phyloP scores from a whole-genome alignment of 495 filamentous ascomycete species.

The Beverwykella pulmonaria region DNA sequence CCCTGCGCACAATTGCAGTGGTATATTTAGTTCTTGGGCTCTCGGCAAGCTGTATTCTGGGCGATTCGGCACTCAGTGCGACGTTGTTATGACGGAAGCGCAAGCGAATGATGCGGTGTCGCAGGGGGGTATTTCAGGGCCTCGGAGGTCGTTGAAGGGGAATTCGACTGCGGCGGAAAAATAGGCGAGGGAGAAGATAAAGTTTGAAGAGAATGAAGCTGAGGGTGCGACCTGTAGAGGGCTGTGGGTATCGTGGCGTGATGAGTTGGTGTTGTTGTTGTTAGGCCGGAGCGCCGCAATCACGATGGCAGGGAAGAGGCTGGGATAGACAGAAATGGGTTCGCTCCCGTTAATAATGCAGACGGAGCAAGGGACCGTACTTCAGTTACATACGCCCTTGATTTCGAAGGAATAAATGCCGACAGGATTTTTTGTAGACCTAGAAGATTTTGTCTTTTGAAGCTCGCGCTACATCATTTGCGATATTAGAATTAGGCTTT shows the following conservation, averaged over 20 bases:
- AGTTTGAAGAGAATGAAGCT: not conserved
- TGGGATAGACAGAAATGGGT: not conserved
- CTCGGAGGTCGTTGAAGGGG: not conserved
- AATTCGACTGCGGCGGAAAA: not conserved
- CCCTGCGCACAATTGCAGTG: too few relatives aligned
- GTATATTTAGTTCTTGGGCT: too few relatives aligned
- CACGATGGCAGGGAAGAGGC: conserved; percentile 18
- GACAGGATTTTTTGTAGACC: too few relatives aligned
- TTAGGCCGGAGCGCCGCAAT: conserved; percentile 10
- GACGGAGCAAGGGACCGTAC: not conserved
- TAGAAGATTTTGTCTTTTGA: too few relatives aligned
- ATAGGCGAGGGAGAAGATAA: not conserved
- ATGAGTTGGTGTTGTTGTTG: conserved; percentile 7
- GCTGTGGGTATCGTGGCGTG: not conserved
- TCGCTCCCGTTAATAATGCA: not conserved
- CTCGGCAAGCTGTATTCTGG: too few relatives aligned
- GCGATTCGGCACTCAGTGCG: not conserved
- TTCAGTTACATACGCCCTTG: not conserved
- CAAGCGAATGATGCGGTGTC: not conserved
- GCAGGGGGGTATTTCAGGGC: not conserved
- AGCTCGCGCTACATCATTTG: too few relatives aligned
- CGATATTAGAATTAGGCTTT: not conserved
- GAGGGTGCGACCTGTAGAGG: not conserved
- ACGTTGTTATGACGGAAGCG: not conserved
- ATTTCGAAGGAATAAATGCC: not conserved